A percentile compares a stretch with the other conserved stretches of the same genome.
Evolutionary conservation across 139 green algal species (phyloP).

Genomic region (Micromonas pusilla): DNA sequence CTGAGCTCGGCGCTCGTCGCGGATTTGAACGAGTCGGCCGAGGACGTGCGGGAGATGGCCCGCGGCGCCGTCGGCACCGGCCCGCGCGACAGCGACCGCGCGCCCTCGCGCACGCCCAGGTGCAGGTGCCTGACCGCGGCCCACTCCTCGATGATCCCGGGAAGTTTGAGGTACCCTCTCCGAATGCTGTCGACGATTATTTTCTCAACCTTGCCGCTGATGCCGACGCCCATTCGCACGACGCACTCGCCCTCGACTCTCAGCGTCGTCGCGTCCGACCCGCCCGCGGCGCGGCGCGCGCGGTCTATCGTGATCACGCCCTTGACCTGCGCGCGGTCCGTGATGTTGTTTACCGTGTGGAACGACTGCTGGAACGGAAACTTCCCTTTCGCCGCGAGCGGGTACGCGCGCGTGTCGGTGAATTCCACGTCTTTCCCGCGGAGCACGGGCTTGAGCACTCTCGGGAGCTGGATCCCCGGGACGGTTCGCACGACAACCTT

Average conservation of each 20-base stretch:
- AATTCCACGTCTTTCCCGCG: constrained; percentile 6
- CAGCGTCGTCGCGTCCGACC: not conserved
- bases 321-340: not conserved
- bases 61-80: not conserved
- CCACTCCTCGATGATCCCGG: constrained; percentile 13
- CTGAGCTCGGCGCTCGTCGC: not conserved
- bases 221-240: not conserved
- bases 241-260: not conserved
- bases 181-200: constrained; percentile 6
- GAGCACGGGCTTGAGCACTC: not conserved
- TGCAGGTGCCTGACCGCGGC: not conserved
- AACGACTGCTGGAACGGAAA: not conserved
- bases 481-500: constrained; percentile 1
- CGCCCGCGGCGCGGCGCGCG: not conserved
- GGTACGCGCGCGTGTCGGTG: constrained; percentile 1
- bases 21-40: not conserved
- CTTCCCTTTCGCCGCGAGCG: not conserved
- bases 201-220: constrained; percentile 3
- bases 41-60: not conserved
- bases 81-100: not conserved
- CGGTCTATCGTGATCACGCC: not conserved
- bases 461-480: constrained; percentile 9
- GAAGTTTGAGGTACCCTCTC: not conserved
- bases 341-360: constrained; percentile 24
- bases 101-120: not conserved